phyloP scores from a whole-genome alignment of 345 rosid species.

The Stellera chamaejasme region DNA sequence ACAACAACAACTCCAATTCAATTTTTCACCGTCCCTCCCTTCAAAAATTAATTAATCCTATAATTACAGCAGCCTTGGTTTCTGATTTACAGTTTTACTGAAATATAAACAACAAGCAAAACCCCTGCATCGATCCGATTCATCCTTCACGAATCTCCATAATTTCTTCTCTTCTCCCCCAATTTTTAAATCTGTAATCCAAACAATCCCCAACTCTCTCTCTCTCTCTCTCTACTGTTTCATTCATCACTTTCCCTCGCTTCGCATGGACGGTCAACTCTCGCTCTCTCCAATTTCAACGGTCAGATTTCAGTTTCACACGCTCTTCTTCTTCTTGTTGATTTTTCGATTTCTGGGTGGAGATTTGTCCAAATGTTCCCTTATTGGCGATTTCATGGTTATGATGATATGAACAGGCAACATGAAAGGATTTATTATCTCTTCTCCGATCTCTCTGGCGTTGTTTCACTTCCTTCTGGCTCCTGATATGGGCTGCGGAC shows the following conservation, averaged over 20 bases:
- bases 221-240: conserved; percentile 18
- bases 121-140: too few species aligned
- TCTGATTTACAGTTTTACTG: too few species aligned
- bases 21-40: conserved; percentile 7
- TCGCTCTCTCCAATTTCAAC: conserved; percentile 22
- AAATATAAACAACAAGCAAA: too few species aligned
- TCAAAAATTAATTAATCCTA: too few species aligned
- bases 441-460: neutral
- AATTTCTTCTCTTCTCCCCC: neutral
- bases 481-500: conserved; percentile 80
- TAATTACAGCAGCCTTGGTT: too few species aligned
- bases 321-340: conserved; percentile 2
- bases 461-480: neutral
- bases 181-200: neutral
- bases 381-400: conserved; percentile 2
- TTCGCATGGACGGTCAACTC: conserved; percentile 33
- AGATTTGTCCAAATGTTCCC: conserved; percentile 15
- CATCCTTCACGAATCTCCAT: conserved; percentile 25
- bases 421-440: conserved; percentile 16
- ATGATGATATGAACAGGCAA: conserved; percentile 7
- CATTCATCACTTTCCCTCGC: conserved; percentile 11
- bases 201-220: too few species aligned
- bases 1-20: conserved; percentile 3
- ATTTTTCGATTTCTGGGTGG: conserved; percentile 11
- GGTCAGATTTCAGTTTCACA: conserved; percentile 25